Base-by-base conservation (phyloP, 305 asterid species). In the Fraxinus greggii region DNA sequence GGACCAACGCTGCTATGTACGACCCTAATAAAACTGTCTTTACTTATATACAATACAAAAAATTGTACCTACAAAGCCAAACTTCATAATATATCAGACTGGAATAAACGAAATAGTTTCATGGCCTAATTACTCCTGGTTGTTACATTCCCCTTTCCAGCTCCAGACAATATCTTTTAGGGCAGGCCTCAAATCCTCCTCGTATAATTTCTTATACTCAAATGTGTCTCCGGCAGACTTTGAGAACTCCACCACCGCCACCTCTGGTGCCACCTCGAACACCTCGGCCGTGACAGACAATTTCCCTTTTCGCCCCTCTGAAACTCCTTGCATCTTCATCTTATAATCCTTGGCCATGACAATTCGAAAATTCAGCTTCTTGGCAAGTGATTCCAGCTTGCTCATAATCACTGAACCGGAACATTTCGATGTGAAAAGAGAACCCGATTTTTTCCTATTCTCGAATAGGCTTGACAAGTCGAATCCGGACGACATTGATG, bases 181-280 rank as follows among this genome's bases (percentile, higher is more conserved):
- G 0, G 81, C 80, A 24, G 88, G 88, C 79, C 88, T 59, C 12
- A 75, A 38, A 38, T 85, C 85, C 65, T 81, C 87, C 7, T 85
- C 87, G 35, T 69, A 84, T 28, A 85, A 85, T 35, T 85, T 85
- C 78, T 4, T 63, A 33, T 85, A 85, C 76, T 85, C 87, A 4
- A 81, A 72, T 1, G 87, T 78, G 79, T 85, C 87, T 7, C 87
- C 87, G 2, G 83, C 77, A 24, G 85, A 78, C 79, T 85, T 85
- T 2, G 85, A 81, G 79, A 85, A 78, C 17, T 85, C 87, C 13
- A 85, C 87, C 23, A 85, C 78, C 3, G 87, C 67, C 69, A 86
- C 84, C 83, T 86, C 86, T 35, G 88, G 87, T n/a, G 86, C 89
- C 77, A 84, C 88, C 84, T 84, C 86, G 59, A 86, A 86, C 69